Evolutionary conservation across 306 rosid genomes (phyloP).

Genomic region (Cucurbita argyrosperma): DNA sequence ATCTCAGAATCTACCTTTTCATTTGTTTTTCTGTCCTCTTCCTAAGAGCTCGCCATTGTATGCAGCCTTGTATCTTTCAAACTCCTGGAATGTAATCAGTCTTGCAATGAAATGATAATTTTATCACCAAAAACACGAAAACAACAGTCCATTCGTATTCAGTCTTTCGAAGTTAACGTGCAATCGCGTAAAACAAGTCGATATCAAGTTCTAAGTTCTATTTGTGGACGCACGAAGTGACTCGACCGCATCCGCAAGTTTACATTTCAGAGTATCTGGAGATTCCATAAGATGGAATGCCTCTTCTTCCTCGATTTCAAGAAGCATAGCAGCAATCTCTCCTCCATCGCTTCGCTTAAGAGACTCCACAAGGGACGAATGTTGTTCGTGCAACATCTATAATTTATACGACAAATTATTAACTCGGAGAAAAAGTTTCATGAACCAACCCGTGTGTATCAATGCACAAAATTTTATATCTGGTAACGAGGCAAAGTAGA

Average conservation of each 20-base stretch:
- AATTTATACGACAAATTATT: neutral
- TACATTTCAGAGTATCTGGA: conserved; percentile 3
- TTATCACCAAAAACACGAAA: neutral
- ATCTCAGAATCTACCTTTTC: neutral
- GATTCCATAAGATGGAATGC: neutral
- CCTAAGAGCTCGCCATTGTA: neutral
- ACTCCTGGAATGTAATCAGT: neutral
- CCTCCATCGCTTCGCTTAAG: neutral
- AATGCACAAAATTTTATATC: neutral
- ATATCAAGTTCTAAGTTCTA: neutral
- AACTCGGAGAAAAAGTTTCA: neutral
- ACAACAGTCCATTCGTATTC: neutral
- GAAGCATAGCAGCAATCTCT: conserved; percentile 2
- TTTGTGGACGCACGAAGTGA: neutral
- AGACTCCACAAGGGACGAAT: neutral
- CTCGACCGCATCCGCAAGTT: conserved; percentile 3
- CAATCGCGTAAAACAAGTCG: neutral
- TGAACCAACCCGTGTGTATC: neutral
- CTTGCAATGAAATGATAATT: neutral
- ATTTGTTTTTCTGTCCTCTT: neutral
- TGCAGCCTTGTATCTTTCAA: neutral
- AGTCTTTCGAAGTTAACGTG: neutral
- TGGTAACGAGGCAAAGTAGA: conserved; percentile 3
- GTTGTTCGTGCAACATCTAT: conserved; percentile 5
- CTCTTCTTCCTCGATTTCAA: conserved; percentile 5